Conservation (phyloP, 805 yeast species). For the Naumovozyma castellii region DNA sequence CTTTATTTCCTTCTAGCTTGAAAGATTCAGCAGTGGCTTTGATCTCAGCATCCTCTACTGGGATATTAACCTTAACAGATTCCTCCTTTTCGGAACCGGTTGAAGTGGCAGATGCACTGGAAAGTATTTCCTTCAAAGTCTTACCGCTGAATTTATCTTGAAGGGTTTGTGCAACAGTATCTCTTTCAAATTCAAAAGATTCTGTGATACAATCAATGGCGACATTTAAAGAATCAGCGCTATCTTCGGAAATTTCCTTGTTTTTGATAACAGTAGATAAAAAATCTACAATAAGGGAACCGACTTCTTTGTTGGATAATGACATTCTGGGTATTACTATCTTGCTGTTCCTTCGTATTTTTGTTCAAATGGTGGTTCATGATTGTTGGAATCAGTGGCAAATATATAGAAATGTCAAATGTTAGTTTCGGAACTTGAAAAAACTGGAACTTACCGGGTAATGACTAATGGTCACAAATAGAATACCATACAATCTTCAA, state of each 20-base stretch:
- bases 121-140: constrained; percentile 38
- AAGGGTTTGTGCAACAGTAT: constrained; percentile 31
- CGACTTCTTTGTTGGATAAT: constrained; percentile 51
- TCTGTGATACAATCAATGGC: constrained; percentile 90
- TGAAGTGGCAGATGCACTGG: constrained; percentile 12
- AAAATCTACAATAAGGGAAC: constrained; percentile 66
- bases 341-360: not conserved
- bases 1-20: constrained; percentile 82
- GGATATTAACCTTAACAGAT: constrained; percentile 35
- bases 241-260: constrained; percentile 66
- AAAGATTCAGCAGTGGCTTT: constrained; percentile 71
- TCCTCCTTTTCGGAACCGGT: constrained; percentile 24
- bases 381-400: not conserved
- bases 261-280: constrained; percentile 48
- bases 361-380: no score
- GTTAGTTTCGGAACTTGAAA: no score
- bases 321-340: constrained; percentile 28
- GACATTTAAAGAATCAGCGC: constrained; percentile 80
- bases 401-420: no score
- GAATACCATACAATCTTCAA: no score
- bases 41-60: constrained; percentile 39
- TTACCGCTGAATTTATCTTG: constrained; percentile 38
- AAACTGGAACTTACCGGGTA: no score
- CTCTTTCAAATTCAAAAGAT: constrained; percentile 62
- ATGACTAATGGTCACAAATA: no score